phyloP scores from a whole-genome alignment of 2,329 filamentous ascomycete species.

The Xylariaceae sp. region DNA sequence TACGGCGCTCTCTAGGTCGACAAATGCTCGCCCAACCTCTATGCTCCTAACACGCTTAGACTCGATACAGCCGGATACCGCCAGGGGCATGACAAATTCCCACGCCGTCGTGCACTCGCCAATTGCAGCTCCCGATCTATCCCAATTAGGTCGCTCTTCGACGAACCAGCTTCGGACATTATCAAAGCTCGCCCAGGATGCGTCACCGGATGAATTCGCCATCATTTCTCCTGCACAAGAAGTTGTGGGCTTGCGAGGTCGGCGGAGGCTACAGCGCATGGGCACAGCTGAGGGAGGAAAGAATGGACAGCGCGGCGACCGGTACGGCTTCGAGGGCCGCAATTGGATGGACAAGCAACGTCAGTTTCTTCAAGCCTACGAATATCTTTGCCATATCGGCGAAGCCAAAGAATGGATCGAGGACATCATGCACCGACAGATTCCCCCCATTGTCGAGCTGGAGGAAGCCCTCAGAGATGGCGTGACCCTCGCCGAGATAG shows the following conservation, averaged over 20 bases:
- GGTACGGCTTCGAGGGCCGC: conserved; percentile 70
- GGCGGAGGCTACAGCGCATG: conserved; percentile 73
- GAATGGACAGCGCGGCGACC: conserved; percentile 39
- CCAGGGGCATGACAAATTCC: conserved; percentile 31
- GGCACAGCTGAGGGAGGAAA: conserved; percentile 49
- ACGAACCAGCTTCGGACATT: conserved; percentile 85
- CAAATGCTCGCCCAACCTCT: conserved; percentile 50
- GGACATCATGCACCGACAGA: conserved; percentile 40
- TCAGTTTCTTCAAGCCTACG: conserved; percentile 93
- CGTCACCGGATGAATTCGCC: conserved; percentile 72
- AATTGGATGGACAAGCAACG: conserved; percentile 99
- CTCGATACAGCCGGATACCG: conserved; percentile 40
- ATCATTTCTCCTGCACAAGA: conserved; percentile 76
- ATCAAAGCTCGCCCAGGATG: conserved; percentile 74
- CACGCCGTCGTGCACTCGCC: conserved; percentile 41
- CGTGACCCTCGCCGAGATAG: conserved; percentile 89
- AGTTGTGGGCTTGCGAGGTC: conserved; percentile 80
- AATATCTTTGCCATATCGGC: conserved; percentile 97
- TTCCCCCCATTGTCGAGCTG: conserved; percentile 88
- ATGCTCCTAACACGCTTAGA: conserved; percentile 59
- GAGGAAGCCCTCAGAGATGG: conserved; percentile 91
- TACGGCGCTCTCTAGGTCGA: conserved; percentile 22
- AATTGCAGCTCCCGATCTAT: conserved; percentile 67
- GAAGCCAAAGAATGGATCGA: conserved; percentile 99
- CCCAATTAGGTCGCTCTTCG: conserved; percentile 79